A percentile compares a stretch with the other conserved stretches of the same genome.
Conservation (phyloP, 495 filamentous ascomycete genomes). For the Daldinia grandis region DNA sequence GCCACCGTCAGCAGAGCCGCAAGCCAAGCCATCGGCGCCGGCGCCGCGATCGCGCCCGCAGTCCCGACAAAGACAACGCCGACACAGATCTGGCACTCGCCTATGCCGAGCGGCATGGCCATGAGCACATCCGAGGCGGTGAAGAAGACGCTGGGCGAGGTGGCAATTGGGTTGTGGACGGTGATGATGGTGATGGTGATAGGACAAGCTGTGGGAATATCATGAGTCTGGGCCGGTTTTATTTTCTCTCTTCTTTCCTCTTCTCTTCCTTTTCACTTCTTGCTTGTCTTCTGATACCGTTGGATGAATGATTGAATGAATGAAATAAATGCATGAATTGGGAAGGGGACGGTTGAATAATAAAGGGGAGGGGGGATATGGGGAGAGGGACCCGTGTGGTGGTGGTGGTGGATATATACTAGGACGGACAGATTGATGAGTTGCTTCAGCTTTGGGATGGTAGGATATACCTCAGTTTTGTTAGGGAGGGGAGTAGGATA, state of each 20-base stretch:
- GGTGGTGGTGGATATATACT: neutral
- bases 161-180: neutral
- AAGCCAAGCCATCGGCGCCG: neutral
- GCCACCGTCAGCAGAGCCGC: neutral
- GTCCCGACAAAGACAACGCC: neutral
- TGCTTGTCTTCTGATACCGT: neutral
- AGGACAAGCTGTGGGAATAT: constrained; percentile 11
- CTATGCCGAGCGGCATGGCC: constrained; percentile 3
- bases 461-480: constrained; percentile 1
- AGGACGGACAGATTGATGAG: neutral
- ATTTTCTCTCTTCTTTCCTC: neutral
- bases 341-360: neutral
- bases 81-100: neutral
- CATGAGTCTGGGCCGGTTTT: neutral
- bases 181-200: constrained; percentile 6
- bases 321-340: neutral
- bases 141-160: neutral
- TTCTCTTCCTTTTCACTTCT: neutral
- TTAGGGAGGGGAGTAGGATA: neutral
- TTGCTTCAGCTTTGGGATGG: neutral
- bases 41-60: neutral
- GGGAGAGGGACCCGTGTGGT: neutral
- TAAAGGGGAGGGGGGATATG: neutral
- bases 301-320: constrained; percentile 25
- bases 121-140: constrained; percentile 12